Percentiles rank a stretch among this genome's conserved stretches.
phyloP scores from a whole-genome alignment of 148 eudicot species.

The Chenopodium suecicum region DNA sequence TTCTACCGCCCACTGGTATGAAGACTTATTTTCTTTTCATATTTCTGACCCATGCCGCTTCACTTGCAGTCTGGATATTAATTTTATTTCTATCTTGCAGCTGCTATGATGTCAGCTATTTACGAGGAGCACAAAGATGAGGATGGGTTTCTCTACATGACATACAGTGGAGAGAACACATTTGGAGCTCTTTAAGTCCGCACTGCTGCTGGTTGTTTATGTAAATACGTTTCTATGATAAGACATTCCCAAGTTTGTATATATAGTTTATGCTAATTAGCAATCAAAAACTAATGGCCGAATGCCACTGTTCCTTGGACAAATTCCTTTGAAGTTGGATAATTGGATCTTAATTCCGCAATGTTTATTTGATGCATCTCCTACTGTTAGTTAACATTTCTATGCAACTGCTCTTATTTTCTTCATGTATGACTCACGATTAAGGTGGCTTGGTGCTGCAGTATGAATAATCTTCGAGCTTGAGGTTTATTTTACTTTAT shows the following conservation, averaged over 20 bases:
- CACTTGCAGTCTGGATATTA: neutral
- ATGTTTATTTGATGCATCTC: slow-evolving; percentile 7
- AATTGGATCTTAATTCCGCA: neutral
- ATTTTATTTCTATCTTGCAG: slow-evolving; percentile 30
- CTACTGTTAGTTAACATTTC: neutral
- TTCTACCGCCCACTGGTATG: slow-evolving; percentile 87
- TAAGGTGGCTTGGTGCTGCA: too few relatives aligned
- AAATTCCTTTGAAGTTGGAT: slow-evolving; percentile 10
- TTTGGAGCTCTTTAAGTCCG: slow-evolving; percentile 50
- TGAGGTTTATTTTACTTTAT: too few relatives aligned
- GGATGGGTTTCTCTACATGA: slow-evolving; percentile 97
- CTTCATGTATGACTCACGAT: too few relatives aligned
- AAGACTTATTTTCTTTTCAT: neutral
- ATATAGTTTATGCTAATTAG: slow-evolving; percentile 28
- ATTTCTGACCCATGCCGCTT: neutral
- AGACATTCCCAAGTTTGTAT: slow-evolving; percentile 21
- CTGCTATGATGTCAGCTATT: slow-evolving; percentile 97
- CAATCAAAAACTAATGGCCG: slow-evolving; percentile 9
- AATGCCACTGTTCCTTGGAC: slow-evolving; percentile 18
- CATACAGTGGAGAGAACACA: slow-evolving; percentile 97
- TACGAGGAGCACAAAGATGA: slow-evolving; percentile 95
- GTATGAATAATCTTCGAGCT: too few relatives aligned
- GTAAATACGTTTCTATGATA: slow-evolving; percentile 38
- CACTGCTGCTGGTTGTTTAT: slow-evolving; percentile 15
- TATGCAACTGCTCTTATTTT: too few relatives aligned